Percentiles rank a stretch among this genome's conserved stretches.
Evolutionary conservation across 1,139 yeast species (phyloP).

Genomic region (Geotrichum reessii): DNA sequence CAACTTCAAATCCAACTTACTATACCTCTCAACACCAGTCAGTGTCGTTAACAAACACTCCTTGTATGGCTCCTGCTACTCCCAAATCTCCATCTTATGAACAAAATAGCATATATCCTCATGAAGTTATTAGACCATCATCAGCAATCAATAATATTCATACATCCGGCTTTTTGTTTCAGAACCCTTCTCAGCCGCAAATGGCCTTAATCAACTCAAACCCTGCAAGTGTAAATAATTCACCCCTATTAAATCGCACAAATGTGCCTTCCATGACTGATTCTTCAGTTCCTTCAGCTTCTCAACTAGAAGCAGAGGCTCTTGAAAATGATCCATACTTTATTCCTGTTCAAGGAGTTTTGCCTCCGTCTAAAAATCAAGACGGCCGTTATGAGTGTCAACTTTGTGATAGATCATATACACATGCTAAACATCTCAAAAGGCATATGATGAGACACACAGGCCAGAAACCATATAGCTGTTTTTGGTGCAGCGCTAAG

Average conservation of each 20-base stretch:
- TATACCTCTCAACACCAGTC: not conserved
- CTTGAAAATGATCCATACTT: conserved; percentile 9
- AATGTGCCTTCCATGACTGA: not conserved
- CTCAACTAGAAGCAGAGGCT: not conserved
- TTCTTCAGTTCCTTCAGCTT: not conserved
- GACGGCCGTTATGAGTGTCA: conserved; percentile 31
- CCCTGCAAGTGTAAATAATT: not conserved
- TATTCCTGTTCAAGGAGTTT: conserved; percentile 16
- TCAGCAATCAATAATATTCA: not conserved
- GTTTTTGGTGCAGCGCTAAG: conserved; percentile 27
- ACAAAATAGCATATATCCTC: not conserved
- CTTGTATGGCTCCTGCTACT: not conserved
- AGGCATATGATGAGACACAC: conserved; percentile 34
- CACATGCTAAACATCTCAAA: conserved; percentile 34
- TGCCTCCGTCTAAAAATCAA: conserved; percentile 20
- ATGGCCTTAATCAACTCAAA: not conserved
- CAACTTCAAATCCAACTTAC: not conserved
- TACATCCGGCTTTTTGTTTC: not conserved
- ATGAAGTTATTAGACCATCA: not conserved
- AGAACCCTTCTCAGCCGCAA: not conserved
- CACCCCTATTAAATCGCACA: not conserved
- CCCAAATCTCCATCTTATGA: not conserved
- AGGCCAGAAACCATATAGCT: conserved; percentile 31
- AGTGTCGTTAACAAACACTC: not conserved
- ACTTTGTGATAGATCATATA: conserved; percentile 29